A percentile compares a stretch with the other conserved stretches of the same genome.
Conservation (phyloP, 2,329 filamentous ascomycete genomes). For the Fusarium sp. region DNA sequence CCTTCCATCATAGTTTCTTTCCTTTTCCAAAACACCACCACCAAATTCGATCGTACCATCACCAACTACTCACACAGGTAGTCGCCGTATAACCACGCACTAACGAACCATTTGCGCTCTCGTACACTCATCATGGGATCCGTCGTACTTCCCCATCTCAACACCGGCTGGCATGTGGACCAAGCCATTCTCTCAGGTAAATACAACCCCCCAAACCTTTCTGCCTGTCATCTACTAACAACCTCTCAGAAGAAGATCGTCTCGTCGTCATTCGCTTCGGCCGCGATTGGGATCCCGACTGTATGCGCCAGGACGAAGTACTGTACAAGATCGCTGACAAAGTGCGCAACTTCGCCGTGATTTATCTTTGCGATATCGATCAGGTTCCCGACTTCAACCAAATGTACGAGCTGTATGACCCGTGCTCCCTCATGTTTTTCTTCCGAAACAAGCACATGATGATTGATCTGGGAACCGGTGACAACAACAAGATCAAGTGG, state of each 20-base stretch:
- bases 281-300: slow-evolving; percentile 81
- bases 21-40: slow-evolving; percentile 3
- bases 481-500: slow-evolving; percentile 99
- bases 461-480: slow-evolving; percentile 96
- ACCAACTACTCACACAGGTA: background rate
- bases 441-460: slow-evolving; percentile 99
- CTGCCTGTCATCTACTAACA: slow-evolving; percentile 6
- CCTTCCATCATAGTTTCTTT: slow-evolving; percentile 25
- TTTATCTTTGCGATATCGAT: slow-evolving; percentile 95
- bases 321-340: slow-evolving; percentile 93
- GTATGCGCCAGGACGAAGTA: slow-evolving; percentile 84
- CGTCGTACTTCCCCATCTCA: slow-evolving; percentile 89
- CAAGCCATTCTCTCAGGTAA: slow-evolving; percentile 77
- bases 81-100: background rate
- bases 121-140: slow-evolving; percentile 68
- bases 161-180: slow-evolving; percentile 97
- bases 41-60: background rate
- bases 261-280: slow-evolving; percentile 95
- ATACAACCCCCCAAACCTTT: background rate
- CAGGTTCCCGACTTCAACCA: slow-evolving; percentile 92
- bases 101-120: too few species aligned
- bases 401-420: slow-evolving; percentile 94
- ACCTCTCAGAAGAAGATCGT: slow-evolving; percentile 77
- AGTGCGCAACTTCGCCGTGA: slow-evolving; percentile 91
- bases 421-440: slow-evolving; percentile 96